These are phyloP conservation scores for grape (Vitis vinifera) DNA, from an alignment of 164 flowering plant species.

Conservation along the genomic window ASM3070453v1 NC_081811.1:17804501-17805000, in stretches of 20 bases:
- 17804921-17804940: conserved; percentile 38
- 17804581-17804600: conserved; percentile 99
- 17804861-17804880: conserved; percentile 52
- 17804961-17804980: conserved; percentile 20
- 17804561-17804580: conserved; percentile 93
- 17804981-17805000: conserved; percentile 70
- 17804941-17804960: conserved; percentile 39
- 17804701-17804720: conserved; percentile 90
- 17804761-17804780: conserved; percentile 77
- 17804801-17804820: conserved; percentile 86
- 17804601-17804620: conserved; percentile 88
- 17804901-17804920: conserved; percentile 36
- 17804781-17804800: conserved; percentile 85
- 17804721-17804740: conserved; percentile 98
- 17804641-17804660: conserved; percentile 76
- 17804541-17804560: conserved; percentile 96
- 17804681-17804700: conserved; percentile 95
- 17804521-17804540: conserved; percentile 85
- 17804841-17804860: conserved; percentile 65
- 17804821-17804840: conserved; percentile 77
- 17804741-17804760: conserved; percentile 90
- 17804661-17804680: conserved; percentile 80
- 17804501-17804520: conserved; percentile 85
- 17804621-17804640: conserved; percentile 73
- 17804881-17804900: conserved; percentile 48